These are phyloP conservation scores for Crithidia sp. DNA, from an alignment of 208 protist species.

Conservation along the genomic window DNA sequence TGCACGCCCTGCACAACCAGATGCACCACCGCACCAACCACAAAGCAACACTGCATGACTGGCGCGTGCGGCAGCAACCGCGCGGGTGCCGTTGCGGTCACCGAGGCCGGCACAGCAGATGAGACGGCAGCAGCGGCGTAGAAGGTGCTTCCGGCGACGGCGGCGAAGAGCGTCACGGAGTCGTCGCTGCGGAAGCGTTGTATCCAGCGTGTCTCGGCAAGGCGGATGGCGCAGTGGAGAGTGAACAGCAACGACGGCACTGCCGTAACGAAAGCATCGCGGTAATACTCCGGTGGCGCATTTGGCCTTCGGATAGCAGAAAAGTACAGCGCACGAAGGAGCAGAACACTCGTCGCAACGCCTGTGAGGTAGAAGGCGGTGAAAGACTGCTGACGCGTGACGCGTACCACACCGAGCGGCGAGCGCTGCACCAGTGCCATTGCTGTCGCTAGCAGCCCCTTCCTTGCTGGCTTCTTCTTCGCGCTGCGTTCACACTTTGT, in stretches of 20 bases:
- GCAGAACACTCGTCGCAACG: slow-evolving; percentile 24
- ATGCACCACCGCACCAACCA: slow-evolving; percentile 29
- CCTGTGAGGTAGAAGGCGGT: slow-evolving; percentile 62
- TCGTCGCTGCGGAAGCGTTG: slow-evolving; percentile 60
- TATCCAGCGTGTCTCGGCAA: slow-evolving; percentile 63
- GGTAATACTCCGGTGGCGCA: too few relatives aligned
- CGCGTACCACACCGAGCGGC: slow-evolving; percentile 24
- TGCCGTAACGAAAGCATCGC: background rate
- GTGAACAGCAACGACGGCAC: slow-evolving; percentile 54
- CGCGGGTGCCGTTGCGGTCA: background rate
- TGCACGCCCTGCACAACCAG: slow-evolving; percentile 60
- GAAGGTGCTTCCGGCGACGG: slow-evolving; percentile 72
- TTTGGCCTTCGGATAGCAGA: too few relatives aligned
- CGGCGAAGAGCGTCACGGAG: slow-evolving; percentile 71
- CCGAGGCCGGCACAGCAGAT: slow-evolving; percentile 18
- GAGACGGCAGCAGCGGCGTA: slow-evolving; percentile 74
- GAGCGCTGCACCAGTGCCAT: slow-evolving; percentile 10
- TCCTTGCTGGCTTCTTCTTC: background rate
- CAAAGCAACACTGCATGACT: slow-evolving; percentile 7
- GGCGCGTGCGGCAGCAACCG: slow-evolving; percentile 2
- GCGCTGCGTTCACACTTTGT: background rate
- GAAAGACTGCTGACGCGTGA: slow-evolving; percentile 50
- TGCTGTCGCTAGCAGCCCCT: background rate
- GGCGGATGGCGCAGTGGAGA: slow-evolving; percentile 67
- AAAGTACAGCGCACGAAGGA: slow-evolving; percentile 9